Evolutionary conservation across 129 eudicot species (phyloP).

Genomic region (Calendula officinalis): DNA sequence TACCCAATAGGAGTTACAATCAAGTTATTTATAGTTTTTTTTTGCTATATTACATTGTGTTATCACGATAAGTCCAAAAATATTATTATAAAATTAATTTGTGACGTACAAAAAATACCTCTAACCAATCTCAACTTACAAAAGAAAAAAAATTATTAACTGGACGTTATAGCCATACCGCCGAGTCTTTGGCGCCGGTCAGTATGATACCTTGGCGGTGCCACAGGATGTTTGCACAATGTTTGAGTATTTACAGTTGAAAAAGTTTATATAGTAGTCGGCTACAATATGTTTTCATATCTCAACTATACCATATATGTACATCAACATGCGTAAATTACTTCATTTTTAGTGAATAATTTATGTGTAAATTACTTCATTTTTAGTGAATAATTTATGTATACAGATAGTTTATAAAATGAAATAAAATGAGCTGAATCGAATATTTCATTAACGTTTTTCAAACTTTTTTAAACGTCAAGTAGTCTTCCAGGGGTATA

Average conservation of each 20-base stretch:
- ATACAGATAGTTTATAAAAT: not conserved
- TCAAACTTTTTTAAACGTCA: slow-evolving; percentile 13
- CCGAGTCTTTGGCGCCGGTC: no score
- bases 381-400: not conserved
- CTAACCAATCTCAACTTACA: no score
- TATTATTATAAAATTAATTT: no score
- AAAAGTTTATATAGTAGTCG: not conserved
- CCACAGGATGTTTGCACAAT: no score
- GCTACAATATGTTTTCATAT: not conserved
- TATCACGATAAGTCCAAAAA: no score
- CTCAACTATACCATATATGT: not conserved
- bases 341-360: not conserved
- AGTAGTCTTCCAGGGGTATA: slow-evolving; percentile 25
- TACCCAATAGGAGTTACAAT: no score
- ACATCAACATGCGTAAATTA: not conserved
- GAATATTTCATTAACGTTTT: not conserved
- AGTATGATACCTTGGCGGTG: no score
- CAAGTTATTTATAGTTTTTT: no score
- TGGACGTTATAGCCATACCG: no score
- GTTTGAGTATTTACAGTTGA: not conserved
- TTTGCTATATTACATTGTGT: no score
- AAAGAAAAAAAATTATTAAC: no score
- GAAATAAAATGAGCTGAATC: slow-evolving; percentile 9
- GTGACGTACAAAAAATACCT: no score
- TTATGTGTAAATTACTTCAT: slow-evolving; percentile 7